Evolutionary conservation across 768 basidiomycete genomes (phyloP).

Genomic region (Mrakia gelida): DNA sequence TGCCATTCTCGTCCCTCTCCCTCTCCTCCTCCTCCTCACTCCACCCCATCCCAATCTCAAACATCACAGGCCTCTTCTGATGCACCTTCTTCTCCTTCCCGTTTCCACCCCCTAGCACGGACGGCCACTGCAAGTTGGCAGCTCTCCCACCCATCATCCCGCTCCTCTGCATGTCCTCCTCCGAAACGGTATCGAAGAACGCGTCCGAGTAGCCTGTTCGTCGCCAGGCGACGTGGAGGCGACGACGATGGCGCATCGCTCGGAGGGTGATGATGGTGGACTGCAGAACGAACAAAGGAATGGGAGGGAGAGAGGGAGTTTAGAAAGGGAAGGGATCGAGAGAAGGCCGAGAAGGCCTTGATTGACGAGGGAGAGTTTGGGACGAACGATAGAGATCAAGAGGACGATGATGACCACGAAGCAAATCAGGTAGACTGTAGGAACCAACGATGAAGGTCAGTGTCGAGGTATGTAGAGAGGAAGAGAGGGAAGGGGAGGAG

Average conservation of each 20-base stretch:
- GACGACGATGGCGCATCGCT: constrained; percentile 15
- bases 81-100: constrained; percentile 7
- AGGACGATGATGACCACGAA: constrained; percentile 26
- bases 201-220: constrained; percentile 27
- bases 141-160: background rate
- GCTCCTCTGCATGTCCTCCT: background rate
- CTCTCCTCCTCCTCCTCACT: background rate
- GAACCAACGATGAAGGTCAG: background rate
- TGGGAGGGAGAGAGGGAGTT: background rate
- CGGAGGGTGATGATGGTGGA: constrained; percentile 1
- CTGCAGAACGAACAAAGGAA: background rate
- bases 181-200: constrained; percentile 24
- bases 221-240: constrained; percentile 25
- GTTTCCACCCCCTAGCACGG: background rate
- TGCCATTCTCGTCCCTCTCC: background rate
- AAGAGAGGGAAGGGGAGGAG: background rate
- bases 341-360: background rate
- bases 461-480: background rate
- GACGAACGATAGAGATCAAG: constrained; percentile 12
- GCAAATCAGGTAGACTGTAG: constrained; percentile 8
- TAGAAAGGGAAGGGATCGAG: background rate
- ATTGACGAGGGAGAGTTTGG: no score
- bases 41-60: constrained; percentile 7
- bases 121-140: background rate
- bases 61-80: constrained; percentile 22